These are phyloP conservation scores for Chlorella sp. DNA, from an alignment of 139 green algal genomes.

Conservation along the genomic window DNA sequence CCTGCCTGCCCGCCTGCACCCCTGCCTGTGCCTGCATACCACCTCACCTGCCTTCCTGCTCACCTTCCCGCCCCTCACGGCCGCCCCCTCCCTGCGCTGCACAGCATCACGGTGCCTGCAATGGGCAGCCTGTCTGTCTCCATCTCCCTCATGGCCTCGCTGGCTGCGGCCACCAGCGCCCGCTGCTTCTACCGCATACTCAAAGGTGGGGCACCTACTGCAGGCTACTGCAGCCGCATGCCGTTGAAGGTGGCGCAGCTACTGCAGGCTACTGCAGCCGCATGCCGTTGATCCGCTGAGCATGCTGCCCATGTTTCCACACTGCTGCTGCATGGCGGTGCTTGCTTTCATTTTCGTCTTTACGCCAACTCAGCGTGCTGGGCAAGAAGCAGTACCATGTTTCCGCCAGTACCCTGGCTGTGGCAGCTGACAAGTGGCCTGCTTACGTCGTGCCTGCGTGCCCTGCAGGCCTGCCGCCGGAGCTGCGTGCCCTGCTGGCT, in stretches of 20 bases:
- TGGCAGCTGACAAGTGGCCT: neutral
- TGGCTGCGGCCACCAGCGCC: slow-evolving; percentile 21
- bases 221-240: neutral
- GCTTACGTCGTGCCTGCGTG: neutral
- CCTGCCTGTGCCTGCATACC: neutral
- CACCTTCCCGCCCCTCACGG: no score
- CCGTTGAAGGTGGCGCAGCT: neutral
- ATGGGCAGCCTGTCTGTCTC: slow-evolving; percentile 12
- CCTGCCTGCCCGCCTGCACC: neutral
- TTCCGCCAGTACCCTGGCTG: neutral
- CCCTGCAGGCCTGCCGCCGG: neutral
- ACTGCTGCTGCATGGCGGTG: no score
- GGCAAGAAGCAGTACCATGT: neutral
- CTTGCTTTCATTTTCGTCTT: no score
- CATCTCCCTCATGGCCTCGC: slow-evolving; percentile 11
- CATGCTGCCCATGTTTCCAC: no score
- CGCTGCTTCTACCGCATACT: neutral
- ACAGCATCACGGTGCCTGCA: slow-evolving; percentile 10
- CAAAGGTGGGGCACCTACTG: neutral
- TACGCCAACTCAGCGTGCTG: neutral
- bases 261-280: no score
- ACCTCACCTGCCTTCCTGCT: neutral
- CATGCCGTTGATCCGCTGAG: no score
- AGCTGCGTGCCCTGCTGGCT: neutral
- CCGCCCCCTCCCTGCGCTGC: neutral